Percentiles rank a stretch among this genome's conserved stretches.
Conservation (phyloP, 2,329 filamentous ascomycete genomes). For the Penicillium aurantiogriseum region DNA sequence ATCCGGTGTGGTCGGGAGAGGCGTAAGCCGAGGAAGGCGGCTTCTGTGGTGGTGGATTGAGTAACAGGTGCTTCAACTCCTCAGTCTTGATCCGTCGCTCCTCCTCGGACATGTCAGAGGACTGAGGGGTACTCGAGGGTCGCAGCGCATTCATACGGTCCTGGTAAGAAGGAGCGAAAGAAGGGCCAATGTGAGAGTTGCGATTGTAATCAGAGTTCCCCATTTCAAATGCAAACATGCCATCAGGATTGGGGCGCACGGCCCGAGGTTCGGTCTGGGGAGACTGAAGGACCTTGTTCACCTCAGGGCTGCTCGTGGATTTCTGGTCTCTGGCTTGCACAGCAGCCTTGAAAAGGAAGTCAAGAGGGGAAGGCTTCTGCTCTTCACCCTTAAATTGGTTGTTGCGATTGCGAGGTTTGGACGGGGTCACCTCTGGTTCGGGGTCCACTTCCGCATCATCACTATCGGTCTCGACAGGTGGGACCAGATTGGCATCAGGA, state of each 20-base stretch:
- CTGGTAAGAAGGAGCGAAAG: conserved; percentile 62
- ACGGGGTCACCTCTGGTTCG: conserved; percentile 42
- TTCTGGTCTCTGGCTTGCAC: conserved; percentile 61
- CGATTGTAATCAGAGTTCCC: conserved; percentile 55
- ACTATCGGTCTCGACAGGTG: conserved; percentile 40
- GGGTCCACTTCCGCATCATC: conserved; percentile 38
- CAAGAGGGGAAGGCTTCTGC: conserved; percentile 68
- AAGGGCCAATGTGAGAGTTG: conserved; percentile 58
- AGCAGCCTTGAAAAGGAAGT: conserved; percentile 87
- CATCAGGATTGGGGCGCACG: conserved; percentile 48
- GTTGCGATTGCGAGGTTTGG: conserved; percentile 44
- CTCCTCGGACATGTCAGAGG: conserved; percentile 35
- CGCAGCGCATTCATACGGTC: conserved; percentile 47
- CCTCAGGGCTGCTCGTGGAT: conserved; percentile 47
- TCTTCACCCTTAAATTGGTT: conserved; percentile 41
- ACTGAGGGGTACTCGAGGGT: conserved; percentile 31
- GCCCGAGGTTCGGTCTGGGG: conserved; percentile 44
- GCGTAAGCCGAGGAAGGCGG: conserved; percentile 34
- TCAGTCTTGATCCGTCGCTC: conserved; percentile 45
- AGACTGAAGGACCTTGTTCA: conserved; percentile 50
- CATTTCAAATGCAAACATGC: conserved; percentile 68
- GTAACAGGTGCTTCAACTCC: conserved; percentile 46
- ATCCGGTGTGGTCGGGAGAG: conserved; percentile 19
- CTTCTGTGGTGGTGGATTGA: conserved; percentile 43
- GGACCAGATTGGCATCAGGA: conserved; percentile 56